Conservation (phyloP, 2,329 filamentous ascomycete genomes). For the Dothideomycetidae sp. region DNA sequence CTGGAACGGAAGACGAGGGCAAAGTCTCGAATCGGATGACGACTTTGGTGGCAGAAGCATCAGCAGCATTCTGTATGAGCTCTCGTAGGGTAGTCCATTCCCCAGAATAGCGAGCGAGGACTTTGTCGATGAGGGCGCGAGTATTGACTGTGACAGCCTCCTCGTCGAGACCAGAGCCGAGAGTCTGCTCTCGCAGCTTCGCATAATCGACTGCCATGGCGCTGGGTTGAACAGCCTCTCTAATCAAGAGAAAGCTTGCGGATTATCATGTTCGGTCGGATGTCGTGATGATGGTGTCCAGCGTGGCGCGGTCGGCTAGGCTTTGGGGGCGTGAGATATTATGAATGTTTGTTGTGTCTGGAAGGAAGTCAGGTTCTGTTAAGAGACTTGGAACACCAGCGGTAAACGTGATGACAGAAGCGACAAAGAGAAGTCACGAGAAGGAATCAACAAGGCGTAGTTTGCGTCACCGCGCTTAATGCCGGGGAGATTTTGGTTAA, state of each 20-base stretch:
- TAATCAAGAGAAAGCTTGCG: background rate
- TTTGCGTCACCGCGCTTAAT: background rate
- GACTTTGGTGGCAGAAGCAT: constrained; percentile 81
- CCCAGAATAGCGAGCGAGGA: constrained; percentile 87
- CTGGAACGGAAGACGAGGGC: constrained; percentile 63
- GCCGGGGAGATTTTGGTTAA: no score
- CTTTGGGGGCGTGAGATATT: background rate
- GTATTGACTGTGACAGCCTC: constrained; percentile 98
- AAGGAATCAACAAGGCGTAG: background rate
- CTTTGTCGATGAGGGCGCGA: constrained; percentile 91
- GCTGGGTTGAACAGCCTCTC: background rate
- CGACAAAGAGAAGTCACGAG: background rate
- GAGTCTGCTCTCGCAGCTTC: constrained; percentile 69
- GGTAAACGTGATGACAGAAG: background rate
- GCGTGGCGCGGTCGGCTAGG: background rate
- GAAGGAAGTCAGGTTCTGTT: background rate
- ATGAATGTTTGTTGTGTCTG: no score
- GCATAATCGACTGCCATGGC: constrained; percentile 36
- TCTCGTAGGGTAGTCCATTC: constrained; percentile 84
- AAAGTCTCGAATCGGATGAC: constrained; percentile 84
- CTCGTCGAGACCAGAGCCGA: constrained; percentile 76
- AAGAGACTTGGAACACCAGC: background rate
- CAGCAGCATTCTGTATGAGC: constrained; percentile 95
- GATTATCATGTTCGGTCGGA: background rate
- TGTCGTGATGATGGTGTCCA: background rate